Conservation (phyloP, 2,329 filamentous ascomycete genomes). For the Fusarium setosum region DNA sequence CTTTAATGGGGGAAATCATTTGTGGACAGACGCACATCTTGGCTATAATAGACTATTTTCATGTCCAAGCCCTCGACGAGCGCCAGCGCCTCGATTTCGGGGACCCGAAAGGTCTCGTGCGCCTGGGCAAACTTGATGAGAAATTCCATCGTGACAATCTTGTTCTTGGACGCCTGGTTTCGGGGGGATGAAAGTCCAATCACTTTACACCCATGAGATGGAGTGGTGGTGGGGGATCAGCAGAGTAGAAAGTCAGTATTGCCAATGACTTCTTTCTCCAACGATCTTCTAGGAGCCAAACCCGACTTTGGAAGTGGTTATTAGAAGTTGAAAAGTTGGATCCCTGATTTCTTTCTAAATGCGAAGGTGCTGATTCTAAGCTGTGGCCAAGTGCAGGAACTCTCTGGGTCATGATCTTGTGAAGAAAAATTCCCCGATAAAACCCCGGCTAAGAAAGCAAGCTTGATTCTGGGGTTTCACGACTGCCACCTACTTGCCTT, state of each 20-base stretch:
- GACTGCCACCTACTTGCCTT: background rate
- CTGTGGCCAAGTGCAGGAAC: constrained; percentile 58
- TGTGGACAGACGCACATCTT: constrained; percentile 68
- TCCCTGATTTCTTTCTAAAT: background rate
- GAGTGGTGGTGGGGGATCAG: constrained; percentile 24
- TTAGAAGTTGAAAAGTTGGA: background rate
- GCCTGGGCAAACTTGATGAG: constrained; percentile 89
- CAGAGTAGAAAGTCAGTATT: background rate
- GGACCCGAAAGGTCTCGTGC: constrained; percentile 89
- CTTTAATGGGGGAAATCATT: constrained; percentile 18
- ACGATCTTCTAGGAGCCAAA: background rate
- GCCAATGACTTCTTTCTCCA: background rate
- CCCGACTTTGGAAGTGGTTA: background rate
- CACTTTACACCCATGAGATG: constrained; percentile 3
- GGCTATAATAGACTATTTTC: constrained; percentile 79
- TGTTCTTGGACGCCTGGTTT: background rate
- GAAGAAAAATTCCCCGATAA: constrained; percentile 42
- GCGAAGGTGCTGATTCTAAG: constrained; percentile 8
- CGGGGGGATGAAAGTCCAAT: constrained; percentile 1
- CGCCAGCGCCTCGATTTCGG: constrained; percentile 87
- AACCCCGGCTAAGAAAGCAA: constrained; percentile 38
- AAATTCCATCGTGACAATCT: constrained; percentile 71
- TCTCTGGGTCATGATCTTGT: constrained; percentile 60
- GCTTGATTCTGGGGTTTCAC: constrained; percentile 11
- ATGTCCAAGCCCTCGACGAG: constrained; percentile 74